These are phyloP conservation scores for Penstemon eatonii DNA, from an alignment of 257 asterid species.

Conservation along the genomic window DNA sequence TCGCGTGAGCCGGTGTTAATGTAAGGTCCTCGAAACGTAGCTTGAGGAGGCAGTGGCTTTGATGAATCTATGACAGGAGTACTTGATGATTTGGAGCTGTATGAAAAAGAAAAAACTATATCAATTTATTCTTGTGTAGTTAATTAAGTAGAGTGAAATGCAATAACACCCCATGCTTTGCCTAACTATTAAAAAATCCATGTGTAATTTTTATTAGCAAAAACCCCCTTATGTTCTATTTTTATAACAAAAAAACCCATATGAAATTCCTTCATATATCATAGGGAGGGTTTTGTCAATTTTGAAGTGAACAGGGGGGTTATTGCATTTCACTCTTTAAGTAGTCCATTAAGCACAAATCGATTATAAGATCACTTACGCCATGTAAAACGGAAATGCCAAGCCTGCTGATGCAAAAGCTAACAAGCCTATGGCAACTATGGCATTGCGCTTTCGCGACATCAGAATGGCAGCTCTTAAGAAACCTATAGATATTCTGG, in stretches of 20 bases:
- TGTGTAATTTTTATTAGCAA: no score
- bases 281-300: no score
- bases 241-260: no score
- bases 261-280: no score
- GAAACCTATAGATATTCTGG: conserved; percentile 36
- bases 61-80: conserved; percentile 89
- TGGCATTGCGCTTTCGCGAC: conserved; percentile 69
- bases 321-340: no score
- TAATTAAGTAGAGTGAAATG: not conserved
- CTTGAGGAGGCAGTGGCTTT: conserved; percentile 92
- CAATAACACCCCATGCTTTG: no score
- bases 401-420: conserved; percentile 86
- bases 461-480: conserved; percentile 37
- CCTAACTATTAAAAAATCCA: no score
- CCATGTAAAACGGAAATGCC: conserved; percentile 97
- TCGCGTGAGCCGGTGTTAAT: conserved; percentile 94
- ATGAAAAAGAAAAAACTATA: conserved; percentile 1
- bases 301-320: no score
- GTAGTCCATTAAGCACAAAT: not conserved
- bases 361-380: conserved; percentile 48
- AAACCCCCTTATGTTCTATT: no score
- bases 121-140: not conserved
- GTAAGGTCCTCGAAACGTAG: conserved; percentile 94
- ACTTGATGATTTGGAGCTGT: conserved; percentile 69
- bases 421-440: conserved; percentile 77